Evolutionary conservation across 768 basidiomycete species (phyloP).

Genomic region (Leccinellum rugosiceps): DNA sequence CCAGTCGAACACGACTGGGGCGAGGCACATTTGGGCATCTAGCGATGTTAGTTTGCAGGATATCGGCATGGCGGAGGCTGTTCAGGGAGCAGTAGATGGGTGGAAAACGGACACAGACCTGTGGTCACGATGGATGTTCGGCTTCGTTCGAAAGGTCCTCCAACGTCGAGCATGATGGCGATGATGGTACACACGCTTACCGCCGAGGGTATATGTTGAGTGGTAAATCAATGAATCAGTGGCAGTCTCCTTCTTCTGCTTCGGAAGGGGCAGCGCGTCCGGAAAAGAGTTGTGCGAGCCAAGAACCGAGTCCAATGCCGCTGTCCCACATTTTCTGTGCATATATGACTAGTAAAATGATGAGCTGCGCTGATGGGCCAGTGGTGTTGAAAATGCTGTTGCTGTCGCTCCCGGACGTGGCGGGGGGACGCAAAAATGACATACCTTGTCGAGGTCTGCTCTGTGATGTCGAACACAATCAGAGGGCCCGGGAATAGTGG

Average conservation of each 20-base stretch:
- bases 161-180: slow-evolving; percentile 47
- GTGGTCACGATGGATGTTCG: slow-evolving; percentile 52
- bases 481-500: background rate
- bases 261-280: background rate
- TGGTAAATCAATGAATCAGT: rapidly evolving
- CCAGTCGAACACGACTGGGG: slow-evolving; percentile 65
- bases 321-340: slow-evolving; percentile 95
- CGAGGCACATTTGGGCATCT: slow-evolving; percentile 30
- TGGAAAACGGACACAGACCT: slow-evolving; percentile 59
- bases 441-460: slow-evolving; percentile 90
- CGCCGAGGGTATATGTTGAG: too few species aligned
- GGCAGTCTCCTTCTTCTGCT: background rate
- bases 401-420: too few species aligned
- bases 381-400: too few species aligned
- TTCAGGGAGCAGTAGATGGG: background rate
- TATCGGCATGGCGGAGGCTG: slow-evolving; percentile 80
- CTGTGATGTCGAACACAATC: slow-evolving; percentile 50
- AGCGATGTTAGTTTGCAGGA: slow-evolving; percentile 70
- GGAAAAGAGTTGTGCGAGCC: slow-evolving; percentile 50
- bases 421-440: slow-evolving; percentile 10
- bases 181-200: slow-evolving; percentile 83
- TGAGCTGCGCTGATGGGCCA: background rate
- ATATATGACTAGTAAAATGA: slow-evolving; percentile 2
- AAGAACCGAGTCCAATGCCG: slow-evolving; percentile 80
- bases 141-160: background rate